Evolutionary conservation across 202 grass and related monocot species (phyloP).

Genomic region (Carex arenaria): DNA sequence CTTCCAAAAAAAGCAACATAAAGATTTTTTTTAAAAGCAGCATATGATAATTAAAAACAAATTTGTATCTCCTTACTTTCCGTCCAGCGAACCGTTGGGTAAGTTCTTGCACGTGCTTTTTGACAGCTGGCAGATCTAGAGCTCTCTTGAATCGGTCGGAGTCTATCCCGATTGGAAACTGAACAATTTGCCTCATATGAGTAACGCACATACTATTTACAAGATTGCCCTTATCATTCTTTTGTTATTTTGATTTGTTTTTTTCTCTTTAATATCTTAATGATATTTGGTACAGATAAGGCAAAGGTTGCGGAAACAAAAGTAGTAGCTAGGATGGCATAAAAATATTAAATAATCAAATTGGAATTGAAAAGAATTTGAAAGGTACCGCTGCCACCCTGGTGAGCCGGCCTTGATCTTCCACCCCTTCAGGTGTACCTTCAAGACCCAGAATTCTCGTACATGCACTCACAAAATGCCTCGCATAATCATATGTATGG

Average conservation of each 20-base stretch:
- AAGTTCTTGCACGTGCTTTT: constrained; percentile 74
- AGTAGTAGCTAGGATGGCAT: neutral
- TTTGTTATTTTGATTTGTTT: neutral
- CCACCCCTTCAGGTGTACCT: constrained; percentile 95
- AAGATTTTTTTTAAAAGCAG: neutral
- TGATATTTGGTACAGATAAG: neutral
- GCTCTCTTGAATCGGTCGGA: constrained; percentile 95
- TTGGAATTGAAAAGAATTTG: constrained; percentile 18
- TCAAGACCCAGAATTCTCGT: constrained; percentile 98
- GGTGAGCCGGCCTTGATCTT: constrained; percentile 92
- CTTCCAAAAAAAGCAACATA: constrained; percentile 6
- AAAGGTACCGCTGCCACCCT: constrained; percentile 85
- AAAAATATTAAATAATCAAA: constrained; percentile 25
- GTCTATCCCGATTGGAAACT: constrained; percentile 99
- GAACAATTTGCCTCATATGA: constrained; percentile 53
- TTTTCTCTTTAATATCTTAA: neutral
- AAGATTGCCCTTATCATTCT: neutral
- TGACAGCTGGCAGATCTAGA: constrained; percentile 69
- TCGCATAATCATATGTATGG: constrained; percentile 99
- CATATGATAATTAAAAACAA: neutral
- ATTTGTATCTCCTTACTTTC: constrained; percentile 50
- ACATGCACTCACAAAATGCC: constrained; percentile 97
- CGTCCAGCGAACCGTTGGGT: constrained; percentile 66
- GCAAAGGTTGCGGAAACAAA: constrained; percentile 8
- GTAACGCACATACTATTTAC: neutral